Conservation (phyloP, 164 flowering plant species). For the Platanus orientalis region DNA sequence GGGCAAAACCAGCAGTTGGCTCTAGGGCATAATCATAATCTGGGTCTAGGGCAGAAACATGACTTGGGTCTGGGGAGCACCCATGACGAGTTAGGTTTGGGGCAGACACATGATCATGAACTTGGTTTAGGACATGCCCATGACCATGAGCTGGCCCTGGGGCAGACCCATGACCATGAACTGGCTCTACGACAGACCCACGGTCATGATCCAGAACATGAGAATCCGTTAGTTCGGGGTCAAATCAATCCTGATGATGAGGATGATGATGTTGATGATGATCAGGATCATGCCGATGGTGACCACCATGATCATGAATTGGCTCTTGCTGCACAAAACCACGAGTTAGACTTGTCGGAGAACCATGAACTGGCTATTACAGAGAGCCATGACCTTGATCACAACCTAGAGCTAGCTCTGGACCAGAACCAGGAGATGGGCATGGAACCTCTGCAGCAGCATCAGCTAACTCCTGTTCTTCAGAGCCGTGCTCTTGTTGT, state of each 20-base stretch:
- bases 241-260: conserved; percentile 13
- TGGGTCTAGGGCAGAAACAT: conserved; percentile 33
- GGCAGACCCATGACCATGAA: conserved; percentile 35
- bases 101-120: conserved; percentile 39
- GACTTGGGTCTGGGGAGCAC: conserved; percentile 33
- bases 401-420: conserved; percentile 47
- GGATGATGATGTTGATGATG: background rate
- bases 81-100: conserved; percentile 40
- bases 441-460: conserved; percentile 33
- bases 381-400: conserved; percentile 60
- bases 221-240: conserved; percentile 19
- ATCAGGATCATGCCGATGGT: background rate
- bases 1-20: conserved; percentile 36
- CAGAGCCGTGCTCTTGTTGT: conserved; percentile 45
- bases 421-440: conserved; percentile 46
- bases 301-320: conserved; percentile 7
- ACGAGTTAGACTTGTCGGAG: conserved; percentile 17
- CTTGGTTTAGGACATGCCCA: conserved; percentile 31
- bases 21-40: conserved; percentile 34
- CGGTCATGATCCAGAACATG: conserved; percentile 23
- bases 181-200: conserved; percentile 6
- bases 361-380: conserved; percentile 16
- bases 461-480: conserved; percentile 37
- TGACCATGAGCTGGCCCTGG: conserved; percentile 32
- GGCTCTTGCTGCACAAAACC: conserved; percentile 32